A percentile compares a stretch with the other conserved stretches of the same genome.
phyloP scores from a whole-genome alignment of 73 alveolate species.

The Tetrahymena borealis region DNA sequence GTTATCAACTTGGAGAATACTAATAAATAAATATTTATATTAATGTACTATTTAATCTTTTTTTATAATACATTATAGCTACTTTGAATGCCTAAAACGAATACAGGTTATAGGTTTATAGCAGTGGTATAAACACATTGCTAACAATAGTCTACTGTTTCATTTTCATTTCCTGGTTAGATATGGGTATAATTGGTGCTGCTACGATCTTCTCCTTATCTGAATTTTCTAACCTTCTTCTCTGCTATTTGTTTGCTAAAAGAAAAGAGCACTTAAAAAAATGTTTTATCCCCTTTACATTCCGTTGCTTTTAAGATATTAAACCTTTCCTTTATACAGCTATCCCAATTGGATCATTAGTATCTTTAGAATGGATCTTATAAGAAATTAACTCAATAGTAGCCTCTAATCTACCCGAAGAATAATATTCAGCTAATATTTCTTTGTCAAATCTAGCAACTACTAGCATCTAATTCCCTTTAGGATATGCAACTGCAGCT shows the following conservation, averaged over 20 bases:
- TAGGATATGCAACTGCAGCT: constrained; percentile 33
- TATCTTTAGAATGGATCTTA: constrained; percentile 14
- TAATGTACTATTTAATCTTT: too few relatives aligned
- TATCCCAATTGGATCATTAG: constrained; percentile 19
- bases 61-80: too few relatives aligned
- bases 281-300: not conserved
- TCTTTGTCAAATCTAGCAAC: constrained; percentile 3
- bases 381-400: constrained; percentile 5
- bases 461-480: constrained; percentile 8
- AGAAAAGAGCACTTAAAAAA: not conserved
- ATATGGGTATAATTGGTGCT: not conserved
- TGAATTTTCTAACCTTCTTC: not conserved
- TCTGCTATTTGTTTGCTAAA: not conserved
- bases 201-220: not conserved
- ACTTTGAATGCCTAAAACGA: not conserved
- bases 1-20: too few relatives aligned
- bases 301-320: not conserved
- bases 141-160: not conserved
- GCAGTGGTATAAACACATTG: not conserved
- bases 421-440: not conserved
- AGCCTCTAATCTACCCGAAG: not conserved
- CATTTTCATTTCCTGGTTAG: constrained; percentile 3
- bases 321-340: constrained; percentile 13
- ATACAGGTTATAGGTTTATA: not conserved
- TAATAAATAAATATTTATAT: too few relatives aligned